These are phyloP conservation scores for Aspergillus pseudonomiae DNA, from an alignment of 2,329 filamentous ascomycete genomes.

Conservation along the genomic window DNA sequence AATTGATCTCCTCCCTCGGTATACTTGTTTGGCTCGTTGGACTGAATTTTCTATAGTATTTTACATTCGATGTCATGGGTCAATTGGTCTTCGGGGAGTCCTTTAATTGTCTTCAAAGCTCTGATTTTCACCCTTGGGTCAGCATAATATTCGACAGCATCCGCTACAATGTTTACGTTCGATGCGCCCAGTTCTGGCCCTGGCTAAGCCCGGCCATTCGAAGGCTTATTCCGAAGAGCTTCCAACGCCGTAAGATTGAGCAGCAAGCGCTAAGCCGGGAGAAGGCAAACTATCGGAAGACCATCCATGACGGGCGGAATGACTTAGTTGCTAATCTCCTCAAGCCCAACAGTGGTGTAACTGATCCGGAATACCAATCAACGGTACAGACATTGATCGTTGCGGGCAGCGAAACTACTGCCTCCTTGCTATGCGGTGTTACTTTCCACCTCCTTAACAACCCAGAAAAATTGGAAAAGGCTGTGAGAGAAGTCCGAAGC, in stretches of 20 bases:
- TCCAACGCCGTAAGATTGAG: conserved; percentile 1
- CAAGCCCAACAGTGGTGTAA: conserved; percentile 2
- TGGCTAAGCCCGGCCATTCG: conserved; percentile 5
- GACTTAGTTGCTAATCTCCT: conserved; percentile 7
- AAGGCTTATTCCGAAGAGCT: conserved; percentile 3
- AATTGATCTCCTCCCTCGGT: not conserved
- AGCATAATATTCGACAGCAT: conserved; percentile 37
- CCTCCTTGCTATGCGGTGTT: conserved; percentile 5
- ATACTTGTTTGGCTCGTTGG: not conserved
- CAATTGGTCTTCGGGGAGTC: conserved; percentile 44
- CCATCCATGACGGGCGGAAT: conserved; percentile 3
- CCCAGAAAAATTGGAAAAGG: not conserved
- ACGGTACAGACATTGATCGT: conserved; percentile 11
- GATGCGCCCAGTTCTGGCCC: conserved; percentile 9
- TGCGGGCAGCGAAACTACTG: conserved; percentile 13
- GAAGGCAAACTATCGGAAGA: conserved; percentile 7
- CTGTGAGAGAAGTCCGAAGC: conserved; percentile 1
- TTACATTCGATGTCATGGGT: conserved; percentile 44
- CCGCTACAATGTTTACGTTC: conserved; percentile 15
- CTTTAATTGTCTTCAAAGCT: conserved; percentile 44
- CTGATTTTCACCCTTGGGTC: conserved; percentile 45
- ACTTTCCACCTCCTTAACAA: conserved; percentile 7
- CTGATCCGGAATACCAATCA: conserved; percentile 4
- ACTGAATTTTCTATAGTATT: conserved; percentile 26
- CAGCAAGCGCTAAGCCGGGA: not conserved